phyloP scores from a whole-genome alignment of 108 stramenopile genomes.

The Nannochloropsis granulata region DNA sequence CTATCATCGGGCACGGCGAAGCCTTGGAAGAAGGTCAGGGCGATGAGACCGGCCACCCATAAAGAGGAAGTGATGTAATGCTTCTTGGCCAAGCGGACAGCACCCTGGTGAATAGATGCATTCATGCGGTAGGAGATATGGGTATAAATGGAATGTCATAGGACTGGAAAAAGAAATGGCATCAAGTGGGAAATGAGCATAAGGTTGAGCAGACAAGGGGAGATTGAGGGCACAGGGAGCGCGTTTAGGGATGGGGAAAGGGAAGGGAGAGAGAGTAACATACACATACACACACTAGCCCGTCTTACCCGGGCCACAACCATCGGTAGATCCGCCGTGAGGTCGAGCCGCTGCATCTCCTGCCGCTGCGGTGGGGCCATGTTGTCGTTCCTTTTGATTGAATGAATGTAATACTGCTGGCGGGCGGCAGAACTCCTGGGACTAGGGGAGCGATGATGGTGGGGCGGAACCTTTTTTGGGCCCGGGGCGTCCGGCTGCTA shows the following conservation, averaged over 20 bases:
- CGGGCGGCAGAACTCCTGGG: no score
- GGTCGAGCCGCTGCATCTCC: neutral
- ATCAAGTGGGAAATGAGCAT: no score
- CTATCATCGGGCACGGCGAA: neutral
- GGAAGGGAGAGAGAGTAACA: no score
- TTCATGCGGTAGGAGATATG: no score
- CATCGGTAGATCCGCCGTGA: neutral
- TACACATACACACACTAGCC: no score
- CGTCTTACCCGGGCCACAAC: neutral
- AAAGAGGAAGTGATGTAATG: neutral
- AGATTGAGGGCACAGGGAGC: neutral
- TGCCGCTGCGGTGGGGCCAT: neutral
- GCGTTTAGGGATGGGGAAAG: neutral
- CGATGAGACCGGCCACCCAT: neutral
- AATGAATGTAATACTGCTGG: no score
- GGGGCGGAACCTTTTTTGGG: no score
- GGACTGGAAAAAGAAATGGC: no score
- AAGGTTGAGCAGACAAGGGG: neutral
- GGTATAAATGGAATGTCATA: no score
- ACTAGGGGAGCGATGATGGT: no score
- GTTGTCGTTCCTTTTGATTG: neutral
- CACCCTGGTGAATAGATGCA: neutral
- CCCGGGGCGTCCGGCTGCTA: no score
- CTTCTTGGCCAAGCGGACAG: neutral
- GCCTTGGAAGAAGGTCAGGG: neutral